Conservation (phyloP, 2,329 filamentous ascomycete genomes). For the Bipolaris gigantea region DNA sequence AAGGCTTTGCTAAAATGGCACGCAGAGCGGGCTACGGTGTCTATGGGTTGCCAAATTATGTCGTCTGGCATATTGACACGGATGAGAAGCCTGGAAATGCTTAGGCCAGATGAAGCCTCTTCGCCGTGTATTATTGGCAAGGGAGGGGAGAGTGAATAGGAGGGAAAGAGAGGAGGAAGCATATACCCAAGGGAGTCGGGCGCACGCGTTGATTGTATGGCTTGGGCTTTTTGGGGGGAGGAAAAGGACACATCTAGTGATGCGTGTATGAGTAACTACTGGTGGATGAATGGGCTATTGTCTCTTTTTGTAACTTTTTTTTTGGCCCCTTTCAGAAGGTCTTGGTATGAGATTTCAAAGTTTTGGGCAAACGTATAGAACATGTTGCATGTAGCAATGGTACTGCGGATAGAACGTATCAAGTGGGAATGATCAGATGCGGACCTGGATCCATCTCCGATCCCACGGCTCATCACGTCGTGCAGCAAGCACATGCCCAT, state of each 20-base stretch:
- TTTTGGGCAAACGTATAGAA: not conserved
- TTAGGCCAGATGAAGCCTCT: not conserved
- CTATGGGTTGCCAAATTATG: slow-evolving; percentile 90
- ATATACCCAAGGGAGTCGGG: slow-evolving; percentile 14
- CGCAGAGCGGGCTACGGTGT: slow-evolving; percentile 94
- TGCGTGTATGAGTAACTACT: not conserved
- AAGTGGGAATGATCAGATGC: too few relatives aligned
- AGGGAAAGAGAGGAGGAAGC: not conserved
- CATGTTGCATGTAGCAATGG: not conserved
- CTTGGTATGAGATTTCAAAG: not conserved
- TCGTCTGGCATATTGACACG: slow-evolving; percentile 98
- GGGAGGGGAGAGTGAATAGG: not conserved
- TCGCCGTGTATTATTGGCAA: too few relatives aligned
- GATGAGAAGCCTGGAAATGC: slow-evolving; percentile 88
- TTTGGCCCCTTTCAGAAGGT: not conserved
- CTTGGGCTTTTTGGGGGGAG: not conserved
- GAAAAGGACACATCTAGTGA: not conserved
- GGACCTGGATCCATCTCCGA: too few relatives aligned
- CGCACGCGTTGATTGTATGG: slow-evolving; percentile 1
- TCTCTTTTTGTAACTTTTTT: not conserved
- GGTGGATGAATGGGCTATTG: not conserved
- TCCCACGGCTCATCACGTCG: too few relatives aligned
- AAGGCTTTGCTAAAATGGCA: slow-evolving; percentile 98
- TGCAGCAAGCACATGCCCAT: too few relatives aligned
- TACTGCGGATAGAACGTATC: not conserved